Conservation (phyloP, 2,329 filamentous ascomycete species). For the Penicillium sp. region DNA sequence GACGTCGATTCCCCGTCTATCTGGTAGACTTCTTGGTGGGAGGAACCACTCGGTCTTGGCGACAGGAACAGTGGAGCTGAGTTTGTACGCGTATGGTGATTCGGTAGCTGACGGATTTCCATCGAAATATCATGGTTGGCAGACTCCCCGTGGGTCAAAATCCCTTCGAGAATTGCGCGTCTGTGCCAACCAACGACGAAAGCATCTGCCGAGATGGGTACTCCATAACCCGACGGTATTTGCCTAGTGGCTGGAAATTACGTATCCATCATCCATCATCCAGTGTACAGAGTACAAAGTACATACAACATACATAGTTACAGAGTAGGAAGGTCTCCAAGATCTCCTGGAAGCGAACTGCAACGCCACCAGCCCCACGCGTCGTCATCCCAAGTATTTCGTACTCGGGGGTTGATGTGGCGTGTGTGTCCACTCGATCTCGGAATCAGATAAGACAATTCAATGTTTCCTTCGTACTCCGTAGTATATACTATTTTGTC, state of each 20-base stretch:
- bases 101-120: neutral
- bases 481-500: too few species aligned
- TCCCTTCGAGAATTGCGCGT: neutral
- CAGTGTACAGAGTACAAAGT: too few species aligned
- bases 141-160: slow-evolving; percentile 2
- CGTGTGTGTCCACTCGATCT: neutral
- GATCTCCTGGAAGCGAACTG: neutral
- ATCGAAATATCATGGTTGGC: neutral
- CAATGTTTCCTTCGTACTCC: too few species aligned
- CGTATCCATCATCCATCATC: too few species aligned
- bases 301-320: too few species aligned
- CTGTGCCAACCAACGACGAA: neutral
- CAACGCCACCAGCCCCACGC: slow-evolving; percentile 1
- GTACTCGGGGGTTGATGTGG: neutral
- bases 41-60: neutral
- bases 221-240: neutral
- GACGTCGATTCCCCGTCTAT: neutral
- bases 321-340: neutral
- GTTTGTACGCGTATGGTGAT: slow-evolving; percentile 4
- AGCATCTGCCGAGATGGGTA: neutral
- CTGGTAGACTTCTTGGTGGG: neutral
- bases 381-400: neutral
- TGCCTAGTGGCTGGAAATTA: too few species aligned
- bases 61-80: slow-evolving; percentile 1
- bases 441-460: neutral